These are phyloP conservation scores for Flaveria robusta DNA, from an alignment of 129 eudicot genomes.

Conservation along the genomic window DNA sequence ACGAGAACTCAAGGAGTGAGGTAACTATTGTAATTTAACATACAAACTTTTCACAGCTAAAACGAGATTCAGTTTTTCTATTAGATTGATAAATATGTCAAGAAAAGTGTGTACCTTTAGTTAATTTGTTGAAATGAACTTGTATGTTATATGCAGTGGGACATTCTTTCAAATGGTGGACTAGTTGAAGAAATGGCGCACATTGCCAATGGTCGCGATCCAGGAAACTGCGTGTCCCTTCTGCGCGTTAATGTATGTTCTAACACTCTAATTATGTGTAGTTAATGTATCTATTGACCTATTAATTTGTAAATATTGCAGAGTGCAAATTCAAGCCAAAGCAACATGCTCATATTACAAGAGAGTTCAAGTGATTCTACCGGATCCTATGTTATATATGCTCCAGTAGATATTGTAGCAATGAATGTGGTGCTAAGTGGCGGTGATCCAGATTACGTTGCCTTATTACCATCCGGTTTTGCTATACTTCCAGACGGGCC, in stretches of 20 bases:
- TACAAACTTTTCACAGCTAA: not conserved
- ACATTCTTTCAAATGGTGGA: slow-evolving; percentile 96
- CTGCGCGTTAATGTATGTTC: slow-evolving; percentile 82
- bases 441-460: slow-evolving; percentile 96
- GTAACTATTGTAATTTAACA: slow-evolving; percentile 36
- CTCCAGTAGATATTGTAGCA: slow-evolving; percentile 92
- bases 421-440: slow-evolving; percentile 95
- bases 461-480: slow-evolving; percentile 92
- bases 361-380: slow-evolving; percentile 93
- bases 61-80: not conserved
- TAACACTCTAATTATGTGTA: not conserved
- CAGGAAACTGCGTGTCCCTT: slow-evolving; percentile 90
- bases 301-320: slow-evolving; percentile 25
- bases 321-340: slow-evolving; percentile 96
- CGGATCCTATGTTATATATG: slow-evolving; percentile 90
- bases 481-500: slow-evolving; percentile 98
- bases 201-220: slow-evolving; percentile 98
- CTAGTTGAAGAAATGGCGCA: slow-evolving; percentile 99
- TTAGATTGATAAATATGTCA: not conserved
- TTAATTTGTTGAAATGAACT: not conserved
- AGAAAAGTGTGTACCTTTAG: not conserved
- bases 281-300: not conserved
- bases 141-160: slow-evolving; percentile 68
- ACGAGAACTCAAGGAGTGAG: slow-evolving; percentile 86
- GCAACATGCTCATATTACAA: slow-evolving; percentile 97